Percentiles rank a stretch among this genome's conserved stretches.
phyloP scores from a whole-genome alignment of 225 moss, liverwort and hornwort species.

The Neckera pumila region DNA sequence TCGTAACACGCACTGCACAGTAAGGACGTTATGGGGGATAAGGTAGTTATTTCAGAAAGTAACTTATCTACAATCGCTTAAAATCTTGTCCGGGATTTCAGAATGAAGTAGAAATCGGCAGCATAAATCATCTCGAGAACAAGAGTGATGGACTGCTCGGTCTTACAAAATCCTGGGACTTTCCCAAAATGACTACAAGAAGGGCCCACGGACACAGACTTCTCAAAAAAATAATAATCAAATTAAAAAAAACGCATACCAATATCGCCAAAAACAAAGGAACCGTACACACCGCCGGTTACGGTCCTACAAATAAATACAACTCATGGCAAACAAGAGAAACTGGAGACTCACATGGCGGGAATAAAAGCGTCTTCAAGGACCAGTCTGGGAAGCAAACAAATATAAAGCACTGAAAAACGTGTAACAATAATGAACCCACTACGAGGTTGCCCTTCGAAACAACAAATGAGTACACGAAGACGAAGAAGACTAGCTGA shows the following conservation, averaged over 20 bases:
- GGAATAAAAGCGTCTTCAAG: not conserved
- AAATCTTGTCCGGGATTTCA: not conserved
- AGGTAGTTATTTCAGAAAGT: not conserved
- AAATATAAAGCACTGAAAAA: not conserved
- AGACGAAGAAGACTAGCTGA: not conserved
- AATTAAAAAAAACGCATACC: not conserved
- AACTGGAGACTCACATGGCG: not conserved
- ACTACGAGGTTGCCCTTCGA: not conserved
- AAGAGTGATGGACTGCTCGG: not conserved
- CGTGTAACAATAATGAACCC: not conserved
- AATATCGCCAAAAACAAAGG: not conserved
- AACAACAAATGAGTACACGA: not conserved
- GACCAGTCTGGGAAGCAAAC: not conserved
- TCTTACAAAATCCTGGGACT: not conserved
- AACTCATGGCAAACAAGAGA: not conserved
- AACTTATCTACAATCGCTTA: not conserved
- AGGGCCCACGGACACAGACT: not conserved
- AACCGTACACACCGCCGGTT: not conserved
- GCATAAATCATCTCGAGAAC: not conserved
- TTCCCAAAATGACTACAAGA: not conserved
- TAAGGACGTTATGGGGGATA: not conserved
- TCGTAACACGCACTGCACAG: slow-evolving; percentile 16
- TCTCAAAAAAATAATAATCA: not conserved
- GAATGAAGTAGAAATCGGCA: not conserved
- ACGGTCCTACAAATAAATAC: not conserved